phyloP scores from a whole-genome alignment of 306 rosid genomes.

The Urtica urens region DNA sequence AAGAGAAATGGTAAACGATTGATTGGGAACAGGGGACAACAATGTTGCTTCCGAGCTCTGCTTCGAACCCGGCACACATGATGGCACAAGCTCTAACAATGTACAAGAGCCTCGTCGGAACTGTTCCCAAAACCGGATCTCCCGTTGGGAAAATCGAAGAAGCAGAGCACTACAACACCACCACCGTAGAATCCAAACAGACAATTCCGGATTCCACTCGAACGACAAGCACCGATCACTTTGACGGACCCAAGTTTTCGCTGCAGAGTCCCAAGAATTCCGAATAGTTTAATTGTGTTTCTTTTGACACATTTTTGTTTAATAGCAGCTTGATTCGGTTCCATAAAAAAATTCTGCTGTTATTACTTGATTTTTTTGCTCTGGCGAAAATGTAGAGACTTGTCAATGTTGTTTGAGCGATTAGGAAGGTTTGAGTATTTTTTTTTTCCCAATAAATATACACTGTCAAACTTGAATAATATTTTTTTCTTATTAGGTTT shows the following conservation, averaged over 20 bases:
- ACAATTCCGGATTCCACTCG: slow-evolving; percentile 11
- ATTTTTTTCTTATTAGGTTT: too few relatives aligned
- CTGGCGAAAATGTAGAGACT: neutral
- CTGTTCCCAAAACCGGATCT: slow-evolving; percentile 26
- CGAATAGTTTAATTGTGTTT: slow-evolving; percentile 13
- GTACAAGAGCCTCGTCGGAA: slow-evolving; percentile 67
- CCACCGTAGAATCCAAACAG: slow-evolving; percentile 21
- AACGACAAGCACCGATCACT: slow-evolving; percentile 9
- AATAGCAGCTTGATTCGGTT: too few relatives aligned
- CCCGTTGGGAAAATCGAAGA: slow-evolving; percentile 22
- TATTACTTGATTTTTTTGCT: neutral
- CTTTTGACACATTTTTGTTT: neutral
- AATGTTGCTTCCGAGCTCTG: slow-evolving; percentile 84
- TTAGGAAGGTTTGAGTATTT: too few relatives aligned
- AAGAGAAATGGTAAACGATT: neutral
- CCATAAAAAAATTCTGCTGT: neutral
- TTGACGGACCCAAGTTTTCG: slow-evolving; percentile 35
- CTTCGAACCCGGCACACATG: slow-evolving; percentile 79
- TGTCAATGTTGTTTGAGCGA: too few relatives aligned
- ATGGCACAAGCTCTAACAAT: slow-evolving; percentile 90
- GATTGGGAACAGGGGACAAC: slow-evolving; percentile 61
- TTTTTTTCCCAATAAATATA: too few relatives aligned
- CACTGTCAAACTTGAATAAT: too few relatives aligned
- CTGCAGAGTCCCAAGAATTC: slow-evolving; percentile 45
- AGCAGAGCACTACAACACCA: slow-evolving; percentile 18